Evolutionary conservation across 768 basidiomycete species (phyloP), one percentile per base, ranked within the genome.

Genomic region (Mycena filopes): DNA sequence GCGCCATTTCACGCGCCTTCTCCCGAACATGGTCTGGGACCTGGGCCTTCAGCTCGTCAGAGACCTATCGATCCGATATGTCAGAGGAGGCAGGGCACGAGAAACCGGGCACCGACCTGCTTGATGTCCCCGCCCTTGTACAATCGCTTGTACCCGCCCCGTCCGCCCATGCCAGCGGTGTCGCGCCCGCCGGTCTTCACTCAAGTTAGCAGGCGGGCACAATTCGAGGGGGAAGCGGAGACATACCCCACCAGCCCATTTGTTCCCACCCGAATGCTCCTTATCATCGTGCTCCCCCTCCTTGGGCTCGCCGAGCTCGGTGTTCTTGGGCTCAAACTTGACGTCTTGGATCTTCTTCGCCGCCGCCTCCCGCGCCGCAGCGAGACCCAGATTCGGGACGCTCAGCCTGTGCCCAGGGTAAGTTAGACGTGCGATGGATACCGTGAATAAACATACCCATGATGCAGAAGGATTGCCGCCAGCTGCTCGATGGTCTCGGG

Each of bases 141-240:
- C 0, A 89, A 71, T 15, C 89, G 84, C 75, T 88, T 90, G 72
- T 89, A 89, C 0, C 89, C 89, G 13, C 88, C 89, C n/a, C 82
- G 79, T 5, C 89, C 89, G 3, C 89, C 89, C 65, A 89, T 75
- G 1, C 89, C 89, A 10, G 89, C 89, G 5, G 89, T 89, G 69
- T 87, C 87, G 25, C 87, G 79, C 12, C 89, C 89, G 31, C 89
- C 89, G 29, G 86, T 86, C 89, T 90, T 31, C 4, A 61, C 21
- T 20, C 20, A 63, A 31, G 46, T 29, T 36, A 61, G 28, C 29
- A 64, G 11, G 29, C 18, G 13, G 41, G 15, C 4, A 23, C 31
- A 10, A 41, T 25, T 11, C 26, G 13, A 13, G 38, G 55, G 8
- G 13, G 0, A 11, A 40, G 16, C 21, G 41, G 23, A 26, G 12